Conservation (phyloP, 2,329 filamentous ascomycete species). For the Graphium sp. region DNA sequence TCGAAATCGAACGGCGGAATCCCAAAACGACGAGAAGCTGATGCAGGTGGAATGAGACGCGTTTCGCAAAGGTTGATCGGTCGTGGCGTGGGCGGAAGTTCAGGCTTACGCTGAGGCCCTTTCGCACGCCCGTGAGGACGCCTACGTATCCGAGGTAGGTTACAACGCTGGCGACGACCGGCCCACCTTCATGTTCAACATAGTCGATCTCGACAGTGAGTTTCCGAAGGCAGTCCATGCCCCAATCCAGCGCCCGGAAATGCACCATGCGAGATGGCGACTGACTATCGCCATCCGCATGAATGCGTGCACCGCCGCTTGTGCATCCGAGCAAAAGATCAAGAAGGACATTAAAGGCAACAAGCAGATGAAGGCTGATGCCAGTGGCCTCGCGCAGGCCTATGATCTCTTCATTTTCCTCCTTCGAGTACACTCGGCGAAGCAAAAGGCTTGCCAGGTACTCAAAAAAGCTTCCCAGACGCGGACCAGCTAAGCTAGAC, state of each 20-base stretch:
- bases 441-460: constrained; percentile 26
- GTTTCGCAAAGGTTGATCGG: constrained; percentile 5
- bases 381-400: constrained; percentile 34
- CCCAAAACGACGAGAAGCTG: constrained; percentile 12
- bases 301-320: constrained; percentile 20
- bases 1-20: constrained; percentile 10
- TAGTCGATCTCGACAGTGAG: constrained; percentile 35
- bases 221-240: constrained; percentile 29
- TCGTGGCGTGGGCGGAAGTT: constrained; percentile 23
- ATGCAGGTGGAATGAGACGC: constrained; percentile 10
- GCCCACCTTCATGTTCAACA: constrained; percentile 14
- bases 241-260: constrained; percentile 39
- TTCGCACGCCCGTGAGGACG: constrained; percentile 27
- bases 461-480: constrained; percentile 11
- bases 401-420: constrained; percentile 43
- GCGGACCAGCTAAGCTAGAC: constrained; percentile 6
- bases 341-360: constrained; percentile 45
- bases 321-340: constrained; percentile 51
- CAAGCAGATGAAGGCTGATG: constrained; percentile 39
- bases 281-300: constrained; percentile 7
- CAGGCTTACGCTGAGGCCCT: constrained; percentile 26
- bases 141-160: constrained; percentile 32
- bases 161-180: constrained; percentile 24
- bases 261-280: constrained; percentile 23
- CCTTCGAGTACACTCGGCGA: constrained; percentile 28